phyloP scores from a whole-genome alignment of 768 basidiomycete species.

The Lactarius vividus region DNA sequence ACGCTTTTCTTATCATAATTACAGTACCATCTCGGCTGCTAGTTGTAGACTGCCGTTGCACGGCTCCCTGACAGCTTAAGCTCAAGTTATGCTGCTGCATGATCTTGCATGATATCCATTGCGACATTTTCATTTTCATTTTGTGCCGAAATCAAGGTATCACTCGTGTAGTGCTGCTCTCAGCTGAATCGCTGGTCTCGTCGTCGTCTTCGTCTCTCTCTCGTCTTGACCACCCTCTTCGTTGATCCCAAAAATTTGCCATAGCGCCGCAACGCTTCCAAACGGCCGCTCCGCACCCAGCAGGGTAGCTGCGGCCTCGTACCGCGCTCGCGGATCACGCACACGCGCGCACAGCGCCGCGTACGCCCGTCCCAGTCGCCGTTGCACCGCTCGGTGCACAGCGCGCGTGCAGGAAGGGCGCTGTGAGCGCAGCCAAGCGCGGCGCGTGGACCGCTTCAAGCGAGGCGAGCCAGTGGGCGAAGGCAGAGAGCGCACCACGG shows the following conservation, averaged over 20 bases:
- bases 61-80: background rate
- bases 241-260: constrained; percentile 76
- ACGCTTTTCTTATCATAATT: constrained; percentile 7
- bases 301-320: constrained; percentile 88
- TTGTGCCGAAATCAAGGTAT: background rate
- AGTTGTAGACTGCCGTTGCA: constrained; percentile 5
- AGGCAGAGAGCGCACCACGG: constrained; percentile 58
- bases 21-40: constrained; percentile 14
- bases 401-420: constrained; percentile 59
- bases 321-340: constrained; percentile 68
- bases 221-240: constrained; percentile 34
- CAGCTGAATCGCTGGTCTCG: background rate
- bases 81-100: background rate
- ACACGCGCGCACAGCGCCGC: constrained; percentile 72
- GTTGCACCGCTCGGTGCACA: constrained; percentile 76
- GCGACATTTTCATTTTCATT: background rate
- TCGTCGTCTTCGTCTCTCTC: background rate
- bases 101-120: constrained; percentile 1
- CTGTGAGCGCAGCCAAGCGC: constrained; percentile 69
- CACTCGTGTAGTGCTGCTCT: background rate
- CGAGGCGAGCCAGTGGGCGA: constrained; percentile 83
- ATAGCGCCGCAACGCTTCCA: constrained; percentile 68
- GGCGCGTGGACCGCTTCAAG: constrained; percentile 79
- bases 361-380: constrained; percentile 68
- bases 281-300: constrained; percentile 82